Conservation (phyloP, 1,284 basidiomycete species). For the Austroboletus niveus region DNA sequence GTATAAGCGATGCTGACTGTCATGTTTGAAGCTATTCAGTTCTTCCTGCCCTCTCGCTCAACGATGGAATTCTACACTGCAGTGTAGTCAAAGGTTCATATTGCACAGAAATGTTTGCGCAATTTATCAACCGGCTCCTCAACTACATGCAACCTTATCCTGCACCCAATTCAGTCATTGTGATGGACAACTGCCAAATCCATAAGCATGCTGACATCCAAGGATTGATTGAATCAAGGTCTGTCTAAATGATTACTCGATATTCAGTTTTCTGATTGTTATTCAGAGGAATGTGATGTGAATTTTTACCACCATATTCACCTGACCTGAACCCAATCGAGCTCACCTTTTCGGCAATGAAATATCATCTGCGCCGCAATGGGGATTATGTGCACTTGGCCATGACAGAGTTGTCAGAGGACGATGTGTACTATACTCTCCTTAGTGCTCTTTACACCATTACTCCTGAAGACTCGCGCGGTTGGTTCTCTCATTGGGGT, state of each 20-base stretch:
- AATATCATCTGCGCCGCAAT: no score
- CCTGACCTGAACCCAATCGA: background rate
- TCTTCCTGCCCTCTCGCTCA: slow-evolving; percentile 2
- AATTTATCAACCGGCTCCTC: background rate
- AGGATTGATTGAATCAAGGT: background rate
- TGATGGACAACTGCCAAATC: slow-evolving; percentile 4
- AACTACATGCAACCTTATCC: slow-evolving; percentile 57
- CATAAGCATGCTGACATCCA: slow-evolving; percentile 2
- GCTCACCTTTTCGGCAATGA: no score
- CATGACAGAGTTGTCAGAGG: background rate
- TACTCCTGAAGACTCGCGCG: slow-evolving; percentile 4
- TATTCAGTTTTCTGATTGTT: background rate
- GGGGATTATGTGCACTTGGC: background rate
- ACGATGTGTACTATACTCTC: background rate
- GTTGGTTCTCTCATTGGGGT: slow-evolving; percentile 19
- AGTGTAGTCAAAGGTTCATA: slow-evolving; percentile 2
- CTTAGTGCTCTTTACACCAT: background rate
- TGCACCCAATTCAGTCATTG: slow-evolving; percentile 36
- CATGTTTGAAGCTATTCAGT: slow-evolving; percentile 11
- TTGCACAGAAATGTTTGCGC: background rate
- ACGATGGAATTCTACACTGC: slow-evolving; percentile 7
- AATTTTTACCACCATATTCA: no score
- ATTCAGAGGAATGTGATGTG: no score
- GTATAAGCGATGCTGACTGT: no score
- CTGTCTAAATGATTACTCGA: background rate